Evolutionary conservation across 768 basidiomycete species (phyloP), one percentile per base, ranked within the genome.

Genomic region (Boletales sp.): DNA sequence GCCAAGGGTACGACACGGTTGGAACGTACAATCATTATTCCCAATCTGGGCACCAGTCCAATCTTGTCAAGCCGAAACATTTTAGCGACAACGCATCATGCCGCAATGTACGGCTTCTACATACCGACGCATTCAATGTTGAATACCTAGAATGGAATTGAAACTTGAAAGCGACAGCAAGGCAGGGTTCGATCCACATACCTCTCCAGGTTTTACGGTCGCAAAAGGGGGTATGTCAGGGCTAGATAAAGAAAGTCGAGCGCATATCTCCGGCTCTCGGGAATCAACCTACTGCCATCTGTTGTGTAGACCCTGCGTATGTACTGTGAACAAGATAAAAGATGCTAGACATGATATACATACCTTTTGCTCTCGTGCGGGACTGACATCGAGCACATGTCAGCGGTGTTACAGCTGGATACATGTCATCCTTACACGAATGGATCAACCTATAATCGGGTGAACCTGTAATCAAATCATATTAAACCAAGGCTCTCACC

Each of bases 41-140:
- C 84, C 83, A 43, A 87, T 86, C 59, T 88, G 85, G 1, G 84
- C 86, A 15, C 86, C 86, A 14, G 86, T 89, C 86, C 86, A 89
- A 57, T 87, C 85, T 85, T 38, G 15, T 42, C 15, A 30, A 47
- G 30, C 37, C 14, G n/a, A 38, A 19, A 31, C 28, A 11, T 21
- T 39, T 57, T 21, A 58, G 46, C 19, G n/a, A 35, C 8, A 28
- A 32, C 2, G 35, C 30, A 10, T 2, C n/a, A 8, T 25, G 41
- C 12, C 32, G 18, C 25, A 25, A 5, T 13, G 13, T 13, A 19
- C 42, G 30, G 28, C 0, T 7, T 11, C 41, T 18, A 57, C 78
- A 41, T 59, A 82, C 84, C 84, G 35, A 84, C 75, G 54, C 83
- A 86, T 69, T 86, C 78, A 17, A 87, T 64, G 50, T 85, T 86